Base-by-base conservation (phyloP, 306 rosid species). In the Mucuna pruriens region DNA sequence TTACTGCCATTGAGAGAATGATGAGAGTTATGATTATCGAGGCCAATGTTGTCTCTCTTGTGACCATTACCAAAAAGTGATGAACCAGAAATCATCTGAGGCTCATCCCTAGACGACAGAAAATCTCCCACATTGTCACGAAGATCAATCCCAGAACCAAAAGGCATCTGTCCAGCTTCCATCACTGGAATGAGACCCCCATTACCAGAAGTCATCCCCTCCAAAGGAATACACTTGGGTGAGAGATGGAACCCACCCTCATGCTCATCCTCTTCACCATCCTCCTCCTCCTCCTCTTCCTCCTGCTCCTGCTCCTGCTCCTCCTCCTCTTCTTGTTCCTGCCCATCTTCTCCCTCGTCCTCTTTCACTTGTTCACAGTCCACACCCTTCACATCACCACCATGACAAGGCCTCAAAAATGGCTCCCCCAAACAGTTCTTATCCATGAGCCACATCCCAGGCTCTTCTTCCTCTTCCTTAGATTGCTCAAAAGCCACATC, bases 91-190 rank as follows among this genome's bases (percentile, higher is more conserved):
- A 80, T 78, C 89, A 91, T 85, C 60, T 86, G 84, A 46, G 70
- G 26, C 73, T 94, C 97, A 69, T 93, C 97, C 81, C 97, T 90
- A 13, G 93, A 39, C 9, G 94, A 83, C 57, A 88, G 86, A 82
- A 93, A 93, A 19, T 86, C 94, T 57, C 88, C 91, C 0, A 85
- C 76, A 69, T 82, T 87, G 82, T 89, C 92, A 10, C 84, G 91
- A 69, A 95, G 88, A 63, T 88, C 85, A 90, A 95, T 88, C 51
- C 91, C 97, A 17, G 97, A 76, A 83, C 64, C 57, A 75, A 82
- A 89, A 77, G 91, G 85, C 83, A 83, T 84, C 25, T 82, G 89
- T 1, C 2, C 86, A 22, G 79, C 82, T 17, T 88, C 97, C 92
- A 92, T 82, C 46, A 70, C 84, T 33, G 89, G 96, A 61, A 87